Percentiles rank a stretch among this genome's conserved stretches.
These are phyloP conservation scores for Cytospora paraplurivora DNA, from an alignment of 2,329 filamentous ascomycete genomes.

Conservation along the genomic window DNA sequence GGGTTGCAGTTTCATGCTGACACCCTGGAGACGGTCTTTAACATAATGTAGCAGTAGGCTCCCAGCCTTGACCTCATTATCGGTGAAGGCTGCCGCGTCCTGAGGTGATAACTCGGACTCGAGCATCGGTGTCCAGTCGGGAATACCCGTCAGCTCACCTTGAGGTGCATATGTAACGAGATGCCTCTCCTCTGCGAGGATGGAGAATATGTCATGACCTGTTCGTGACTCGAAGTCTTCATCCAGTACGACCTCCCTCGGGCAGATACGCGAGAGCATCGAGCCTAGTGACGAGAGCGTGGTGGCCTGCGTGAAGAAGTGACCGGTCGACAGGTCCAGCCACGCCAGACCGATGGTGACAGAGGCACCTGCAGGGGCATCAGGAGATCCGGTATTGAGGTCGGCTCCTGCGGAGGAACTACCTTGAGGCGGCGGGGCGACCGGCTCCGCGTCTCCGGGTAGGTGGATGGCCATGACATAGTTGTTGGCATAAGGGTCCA, in stretches of 20 bases:
- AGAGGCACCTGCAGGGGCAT: constrained; percentile 30
- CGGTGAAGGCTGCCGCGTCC: constrained; percentile 59
- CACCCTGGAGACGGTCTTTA: constrained; percentile 72
- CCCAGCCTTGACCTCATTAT: constrained; percentile 73
- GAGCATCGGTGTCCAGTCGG: constrained; percentile 75
- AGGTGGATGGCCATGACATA: constrained; percentile 83
- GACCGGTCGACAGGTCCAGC: constrained; percentile 92
- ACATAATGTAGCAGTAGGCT: constrained; percentile 85
- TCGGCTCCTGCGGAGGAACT: constrained; percentile 3
- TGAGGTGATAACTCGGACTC: constrained; percentile 67
- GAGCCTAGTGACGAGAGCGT: constrained; percentile 74
- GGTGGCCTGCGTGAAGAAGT: constrained; percentile 83
- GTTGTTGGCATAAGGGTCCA: constrained; percentile 92
- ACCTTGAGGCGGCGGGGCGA: constrained; percentile 2
- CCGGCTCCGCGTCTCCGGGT: constrained; percentile 20
- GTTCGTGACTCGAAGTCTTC: constrained; percentile 59
- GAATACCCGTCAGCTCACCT: constrained; percentile 49
- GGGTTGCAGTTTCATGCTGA: constrained; percentile 79
- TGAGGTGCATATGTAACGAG: constrained; percentile 71
- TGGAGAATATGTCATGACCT: constrained; percentile 62
- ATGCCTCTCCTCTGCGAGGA: constrained; percentile 75
- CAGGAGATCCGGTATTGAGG: constrained; percentile 21
- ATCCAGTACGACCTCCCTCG: constrained; percentile 82
- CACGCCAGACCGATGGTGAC: constrained; percentile 77
- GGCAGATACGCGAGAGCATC: constrained; percentile 77